Base-by-base conservation (phyloP, 768 basidiomycete species). In the Erythrobasidium yunnanense region DNA sequence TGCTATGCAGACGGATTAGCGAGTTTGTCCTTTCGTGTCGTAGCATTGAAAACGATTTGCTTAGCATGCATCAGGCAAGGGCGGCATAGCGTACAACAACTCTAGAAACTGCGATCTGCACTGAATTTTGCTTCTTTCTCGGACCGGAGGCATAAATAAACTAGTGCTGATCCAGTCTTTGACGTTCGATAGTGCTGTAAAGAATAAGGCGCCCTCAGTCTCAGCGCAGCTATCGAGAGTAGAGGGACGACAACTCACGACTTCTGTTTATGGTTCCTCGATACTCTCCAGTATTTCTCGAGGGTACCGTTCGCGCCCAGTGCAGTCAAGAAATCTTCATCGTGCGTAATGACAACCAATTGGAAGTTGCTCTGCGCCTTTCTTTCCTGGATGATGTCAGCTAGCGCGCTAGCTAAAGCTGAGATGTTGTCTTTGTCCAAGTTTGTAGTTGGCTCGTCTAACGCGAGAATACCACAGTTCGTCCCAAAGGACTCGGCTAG, bases 391-490 rank as follows among this genome's bases (percentile, higher is more conserved):
- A 97, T 93, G 74, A 97, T 91, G 70, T 92, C 91, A 22, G 92
- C 85, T 23, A 99, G 81, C 70, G 91, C 89, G 23, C 82, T 82
- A 2, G 95, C 93, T 18, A 97, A 80, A 8, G 92, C 91, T 72
- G 91, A 87, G 63, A 97, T 93, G 73, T 96, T 96, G 76, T 96
- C 93, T 7, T 85, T 83, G 73, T 99, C 95, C 52, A 99, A 79
- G 29, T 95, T 95, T 68, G 96, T 97, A 22, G 95, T 97, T 13
- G 95, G 95, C 78, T 99, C 95, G 73, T 99, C 95, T 67, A 99
- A 79, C 0, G 95, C 95, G 25, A 99, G 82, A 69, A 99, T 95
- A 20, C 95, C 95, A 76, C 95, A 97, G 71, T 93, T 95, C 75
- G 91, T 88, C 1, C 90, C 90, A 73, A 99, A 97, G 1, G 90